Evolutionary conservation across 768 basidiomycete species (phyloP), one percentile per base, ranked within the genome.

Genomic region (Auricularia sp.): DNA sequence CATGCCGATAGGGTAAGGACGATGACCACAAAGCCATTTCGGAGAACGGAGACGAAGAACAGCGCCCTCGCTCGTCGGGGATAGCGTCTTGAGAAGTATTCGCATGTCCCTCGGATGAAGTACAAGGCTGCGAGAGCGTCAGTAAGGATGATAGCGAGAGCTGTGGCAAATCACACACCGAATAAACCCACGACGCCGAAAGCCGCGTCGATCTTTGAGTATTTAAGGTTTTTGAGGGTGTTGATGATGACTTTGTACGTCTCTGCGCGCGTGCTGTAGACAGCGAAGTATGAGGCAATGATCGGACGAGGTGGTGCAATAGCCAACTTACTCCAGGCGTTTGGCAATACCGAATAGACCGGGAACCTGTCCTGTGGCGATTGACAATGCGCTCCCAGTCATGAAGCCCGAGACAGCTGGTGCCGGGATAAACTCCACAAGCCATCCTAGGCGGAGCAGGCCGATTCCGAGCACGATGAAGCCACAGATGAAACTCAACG

Each of bases 381-480:
- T 98, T 73, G 80, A 94, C 77, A 98, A 85, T 42, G 96, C 96
- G n/a, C 91, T 94, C 21, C 96, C 96, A 0, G 96, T 98, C 94
- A 99, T 97, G 78, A 96, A 81, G 2, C 78, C 79, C 5, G 78
- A 67, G 37, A 74, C 87, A 2, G 90, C 91, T 2, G 90, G 89
- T 6, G 84, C 81, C 21, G 92, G 90, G 67, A 95, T 98, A 74
- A 98, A 94, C 72, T 98, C 95, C 62, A 98, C 88, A 37, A 98
- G 77, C 92, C 94, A 96, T 0, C 97, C 97, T 4, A 98, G 70
- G 10, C 97, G 84, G 11, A 98, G 79, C 29, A 98, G 76, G 61
- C 97, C 97, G 47, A 99, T 86, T 29, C 82, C 90, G 45, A 98
- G 85, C 34, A 93, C 89, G 75, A 96, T 94, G 75, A 94, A 92